Conservation (phyloP, 371 early-diverging fungal genomes). For the Blastocladiella emersonii region DNA sequence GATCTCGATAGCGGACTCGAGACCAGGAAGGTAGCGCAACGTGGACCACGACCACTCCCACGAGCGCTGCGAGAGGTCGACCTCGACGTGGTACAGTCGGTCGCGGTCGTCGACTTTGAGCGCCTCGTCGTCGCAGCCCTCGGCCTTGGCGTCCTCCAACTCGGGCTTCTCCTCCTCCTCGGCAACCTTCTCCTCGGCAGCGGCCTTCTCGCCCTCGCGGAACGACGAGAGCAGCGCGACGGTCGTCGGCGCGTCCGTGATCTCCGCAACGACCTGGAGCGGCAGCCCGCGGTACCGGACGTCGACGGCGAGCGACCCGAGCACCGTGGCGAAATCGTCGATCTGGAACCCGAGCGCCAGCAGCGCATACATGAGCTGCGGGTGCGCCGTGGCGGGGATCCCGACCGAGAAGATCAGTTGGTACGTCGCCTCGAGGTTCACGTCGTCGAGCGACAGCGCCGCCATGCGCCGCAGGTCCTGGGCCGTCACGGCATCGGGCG, state of each 20-base stretch:
- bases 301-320: background rate
- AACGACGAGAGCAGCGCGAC: background rate
- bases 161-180: background rate
- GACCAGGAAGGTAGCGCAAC: too few species aligned
- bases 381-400: background rate
- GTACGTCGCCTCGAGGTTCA: background rate
- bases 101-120: background rate
- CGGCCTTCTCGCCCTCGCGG: background rate
- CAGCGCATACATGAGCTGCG: background rate
- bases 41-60: background rate
- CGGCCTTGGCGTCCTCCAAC: background rate
- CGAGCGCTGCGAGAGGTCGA: background rate
- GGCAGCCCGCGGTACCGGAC: background rate
- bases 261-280: background rate
- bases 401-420: background rate
- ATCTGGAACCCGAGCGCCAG: conserved; percentile 1
- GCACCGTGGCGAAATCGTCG: background rate
- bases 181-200: background rate
- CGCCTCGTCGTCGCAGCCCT: background rate
- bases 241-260: background rate
- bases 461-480: background rate
- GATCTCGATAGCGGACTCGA: too few species aligned
- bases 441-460: background rate
- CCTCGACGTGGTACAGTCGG: background rate
- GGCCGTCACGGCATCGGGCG: too few species aligned